Conservation (phyloP, 495 filamentous ascomycete genomes). For the Podospora comata region DNA sequence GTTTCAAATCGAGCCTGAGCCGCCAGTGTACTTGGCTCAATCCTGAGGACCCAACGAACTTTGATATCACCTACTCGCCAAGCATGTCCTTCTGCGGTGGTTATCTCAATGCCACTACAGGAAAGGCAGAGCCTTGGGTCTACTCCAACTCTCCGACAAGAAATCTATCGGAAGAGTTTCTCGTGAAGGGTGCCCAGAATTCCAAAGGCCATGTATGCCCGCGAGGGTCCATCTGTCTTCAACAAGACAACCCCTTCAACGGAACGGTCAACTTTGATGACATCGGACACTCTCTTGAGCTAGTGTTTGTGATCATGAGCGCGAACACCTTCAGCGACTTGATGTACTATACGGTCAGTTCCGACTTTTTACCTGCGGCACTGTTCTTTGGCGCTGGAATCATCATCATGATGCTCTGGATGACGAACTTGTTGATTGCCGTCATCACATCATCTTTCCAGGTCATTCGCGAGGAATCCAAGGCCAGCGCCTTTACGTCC, state of each 20-base stretch:
- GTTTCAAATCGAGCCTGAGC: conserved; percentile 91
- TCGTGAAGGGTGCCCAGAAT: conserved; percentile 36
- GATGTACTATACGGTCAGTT: conserved; percentile 87
- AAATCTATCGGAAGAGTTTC: conserved; percentile 20
- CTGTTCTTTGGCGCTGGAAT: conserved; percentile 83
- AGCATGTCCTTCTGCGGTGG: conserved; percentile 82
- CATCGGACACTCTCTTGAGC: conserved; percentile 81
- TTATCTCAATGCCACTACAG: conserved; percentile 59
- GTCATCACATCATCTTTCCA: conserved; percentile 99
- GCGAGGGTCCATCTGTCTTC: conserved; percentile 72
- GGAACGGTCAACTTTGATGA: conserved; percentile 94
- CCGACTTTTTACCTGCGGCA: conserved; percentile 82
- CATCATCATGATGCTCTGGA: conserved; percentile 92
- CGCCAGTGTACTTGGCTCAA: conserved; percentile 86
- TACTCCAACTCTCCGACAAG: conserved; percentile 23
- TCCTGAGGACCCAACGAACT: conserved; percentile 48
- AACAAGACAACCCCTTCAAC: conserved; percentile 75
- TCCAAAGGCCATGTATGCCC: conserved; percentile 95
- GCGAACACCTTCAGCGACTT: conserved; percentile 94
- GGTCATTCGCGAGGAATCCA: conserved; percentile 95
- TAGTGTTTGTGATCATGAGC: conserved; percentile 99
- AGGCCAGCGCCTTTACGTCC: conserved; percentile 84
- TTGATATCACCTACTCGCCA: conserved; percentile 48
- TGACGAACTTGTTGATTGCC: conserved; percentile 93
- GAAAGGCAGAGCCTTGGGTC: conserved; percentile 63